Percentiles rank a stretch among this genome's conserved stretches.
These are phyloP conservation scores for Penicillium salamii DNA, from an alignment of 495 filamentous ascomycete species.

Conservation along the genomic window DNA sequence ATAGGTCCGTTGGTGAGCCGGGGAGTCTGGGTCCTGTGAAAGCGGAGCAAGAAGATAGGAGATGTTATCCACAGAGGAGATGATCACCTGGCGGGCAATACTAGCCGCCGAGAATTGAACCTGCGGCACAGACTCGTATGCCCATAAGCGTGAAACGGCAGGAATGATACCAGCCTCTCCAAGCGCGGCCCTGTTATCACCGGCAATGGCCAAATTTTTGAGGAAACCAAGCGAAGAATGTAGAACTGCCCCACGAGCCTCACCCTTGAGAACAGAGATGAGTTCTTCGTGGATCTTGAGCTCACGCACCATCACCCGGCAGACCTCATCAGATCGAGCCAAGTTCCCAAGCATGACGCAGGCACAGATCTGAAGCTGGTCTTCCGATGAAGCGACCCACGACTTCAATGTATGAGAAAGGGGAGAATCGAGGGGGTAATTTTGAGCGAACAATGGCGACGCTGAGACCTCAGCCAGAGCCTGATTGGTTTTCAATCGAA, in stretches of 20 bases:
- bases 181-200: conserved; percentile 57
- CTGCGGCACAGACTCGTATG: conserved; percentile 58
- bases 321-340: conserved; percentile 66
- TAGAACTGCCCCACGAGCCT: conserved; percentile 50
- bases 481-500: conserved; percentile 54
- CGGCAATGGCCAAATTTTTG: conserved; percentile 73
- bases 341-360: conserved; percentile 77
- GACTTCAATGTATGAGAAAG: conserved; percentile 52
- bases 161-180: conserved; percentile 51
- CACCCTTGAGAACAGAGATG: conserved; percentile 47
- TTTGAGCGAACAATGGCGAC: conserved; percentile 50
- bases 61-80: conserved; percentile 58
- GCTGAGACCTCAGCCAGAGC: conserved; percentile 63
- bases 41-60: conserved; percentile 40
- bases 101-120: conserved; percentile 68
- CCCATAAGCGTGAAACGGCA: conserved; percentile 60
- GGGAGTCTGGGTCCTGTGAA: conserved; percentile 35
- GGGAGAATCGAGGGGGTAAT: conserved; percentile 46
- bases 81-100: conserved; percentile 63
- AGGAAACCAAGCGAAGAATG: conserved; percentile 71
- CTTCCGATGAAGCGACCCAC: conserved; percentile 49
- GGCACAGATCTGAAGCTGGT: conserved; percentile 66
- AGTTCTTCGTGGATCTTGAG: conserved; percentile 54
- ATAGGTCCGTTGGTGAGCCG: conserved; percentile 43
- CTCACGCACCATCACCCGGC: conserved; percentile 53